Conservation (phyloP, 441 rosid genomes). For the Brassica hybrid region DNA sequence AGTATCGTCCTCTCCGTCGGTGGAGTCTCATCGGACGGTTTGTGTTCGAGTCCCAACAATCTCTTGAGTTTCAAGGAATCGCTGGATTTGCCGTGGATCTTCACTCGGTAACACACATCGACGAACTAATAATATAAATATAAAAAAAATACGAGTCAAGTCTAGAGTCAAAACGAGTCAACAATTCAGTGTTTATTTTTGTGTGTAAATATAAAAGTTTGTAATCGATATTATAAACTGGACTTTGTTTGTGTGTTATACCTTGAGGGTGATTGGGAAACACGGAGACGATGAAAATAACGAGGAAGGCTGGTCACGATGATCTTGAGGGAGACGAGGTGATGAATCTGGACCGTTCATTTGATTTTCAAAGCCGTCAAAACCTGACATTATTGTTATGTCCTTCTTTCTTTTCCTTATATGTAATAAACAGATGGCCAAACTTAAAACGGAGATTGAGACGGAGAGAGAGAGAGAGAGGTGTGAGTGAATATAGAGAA, state of each 20-base stretch:
- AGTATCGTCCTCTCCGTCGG: constrained; percentile 63
- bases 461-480: neutral
- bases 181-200: constrained; percentile 15
- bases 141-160: constrained; percentile 18
- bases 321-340: constrained; percentile 45
- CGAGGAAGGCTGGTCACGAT: constrained; percentile 49
- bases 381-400: constrained; percentile 49
- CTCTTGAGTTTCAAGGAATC: constrained; percentile 46
- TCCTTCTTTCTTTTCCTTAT: neutral
- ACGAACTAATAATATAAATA: constrained; percentile 57
- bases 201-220: neutral
- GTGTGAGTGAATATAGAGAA: neutral
- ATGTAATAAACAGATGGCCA: constrained; percentile 10
- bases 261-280: constrained; percentile 82
- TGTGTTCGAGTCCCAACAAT: constrained; percentile 40
- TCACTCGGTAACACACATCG: constrained; percentile 67
- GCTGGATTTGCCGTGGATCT: constrained; percentile 41
- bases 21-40: constrained; percentile 34
- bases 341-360: constrained; percentile 49
- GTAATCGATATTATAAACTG: neutral
- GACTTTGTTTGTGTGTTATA: constrained; percentile 27
- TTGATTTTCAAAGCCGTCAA: constrained; percentile 46
- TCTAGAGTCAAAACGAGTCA: constrained; percentile 39
- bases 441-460: constrained; percentile 19
- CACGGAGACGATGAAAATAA: constrained; percentile 61